These are phyloP conservation scores for Pezicula carpinea DNA, from an alignment of 2,329 filamentous ascomycete species.

Conservation along the genomic window DNA sequence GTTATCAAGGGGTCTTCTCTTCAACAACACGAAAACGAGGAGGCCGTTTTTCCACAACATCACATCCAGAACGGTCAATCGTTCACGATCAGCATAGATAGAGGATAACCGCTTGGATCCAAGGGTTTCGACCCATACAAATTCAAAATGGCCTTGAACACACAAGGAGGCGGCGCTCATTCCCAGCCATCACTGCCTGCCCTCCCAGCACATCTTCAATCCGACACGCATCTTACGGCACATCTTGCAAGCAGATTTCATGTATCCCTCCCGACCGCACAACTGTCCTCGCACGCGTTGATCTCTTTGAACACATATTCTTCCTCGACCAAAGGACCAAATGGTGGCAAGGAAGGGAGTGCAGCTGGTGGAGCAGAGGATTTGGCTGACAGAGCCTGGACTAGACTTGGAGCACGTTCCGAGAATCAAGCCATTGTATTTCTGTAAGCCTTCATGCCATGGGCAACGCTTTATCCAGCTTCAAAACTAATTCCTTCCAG, in stretches of 20 bases:
- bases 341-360: constrained; percentile 89
- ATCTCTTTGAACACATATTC: constrained; percentile 94
- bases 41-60: constrained; percentile 2
- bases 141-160: constrained; percentile 53
- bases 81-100: constrained; percentile 1
- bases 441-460: constrained; percentile 57
- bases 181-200: constrained; percentile 84
- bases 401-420: constrained; percentile 77
- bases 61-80: neutral
- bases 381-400: constrained; percentile 79
- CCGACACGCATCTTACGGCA: constrained; percentile 73
- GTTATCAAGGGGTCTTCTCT: constrained; percentile 1
- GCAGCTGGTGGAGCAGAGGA: constrained; percentile 91
- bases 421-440: constrained; percentile 95
- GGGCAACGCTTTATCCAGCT: constrained; percentile 11
- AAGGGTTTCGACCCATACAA: constrained; percentile 22
- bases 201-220: constrained; percentile 77
- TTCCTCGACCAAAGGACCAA: constrained; percentile 77
- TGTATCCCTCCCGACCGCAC: constrained; percentile 80
- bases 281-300: constrained; percentile 84
- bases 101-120: constrained; percentile 1
- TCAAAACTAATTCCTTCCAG: constrained; percentile 40
- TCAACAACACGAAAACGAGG: neutral
- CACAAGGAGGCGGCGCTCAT: constrained; percentile 49
- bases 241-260: constrained; percentile 89